These are phyloP conservation scores for Rhizomucor pusillus DNA, from an alignment of 371 early-diverging fungal species.

Conservation along the genomic window DNA sequence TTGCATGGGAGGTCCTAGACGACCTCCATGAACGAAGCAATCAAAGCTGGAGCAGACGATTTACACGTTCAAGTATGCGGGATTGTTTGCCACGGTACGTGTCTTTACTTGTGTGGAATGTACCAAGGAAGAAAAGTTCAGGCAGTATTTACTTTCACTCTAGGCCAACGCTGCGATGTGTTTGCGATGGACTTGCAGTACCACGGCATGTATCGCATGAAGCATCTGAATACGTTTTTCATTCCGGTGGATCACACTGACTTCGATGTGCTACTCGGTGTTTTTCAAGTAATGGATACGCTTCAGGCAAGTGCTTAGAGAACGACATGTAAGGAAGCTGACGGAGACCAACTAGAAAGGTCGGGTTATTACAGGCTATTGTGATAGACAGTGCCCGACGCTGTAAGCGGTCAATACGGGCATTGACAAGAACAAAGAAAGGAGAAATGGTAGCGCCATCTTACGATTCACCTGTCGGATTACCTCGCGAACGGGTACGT, in stretches of 20 bases:
- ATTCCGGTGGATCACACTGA: not conserved
- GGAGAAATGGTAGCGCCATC: not conserved
- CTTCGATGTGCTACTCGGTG: not conserved
- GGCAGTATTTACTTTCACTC: too few relatives aligned
- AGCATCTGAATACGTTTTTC: not conserved
- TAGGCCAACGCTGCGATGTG: not conserved
- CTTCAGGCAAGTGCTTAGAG: not conserved
- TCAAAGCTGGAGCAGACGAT: constrained; percentile 4
- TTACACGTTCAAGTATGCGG: constrained; percentile 4
- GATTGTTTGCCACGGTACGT: constrained; percentile 6
- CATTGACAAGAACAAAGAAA: not conserved
- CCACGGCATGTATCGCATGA: not conserved
- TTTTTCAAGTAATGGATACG: not conserved
- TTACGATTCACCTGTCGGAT: not conserved
- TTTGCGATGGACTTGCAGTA: not conserved
- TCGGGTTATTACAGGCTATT: not conserved
- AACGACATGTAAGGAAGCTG: too few relatives aligned
- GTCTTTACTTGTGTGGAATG: too few relatives aligned
- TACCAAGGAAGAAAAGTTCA: too few relatives aligned
- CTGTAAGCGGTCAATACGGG: not conserved
- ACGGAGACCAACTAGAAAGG: not conserved
- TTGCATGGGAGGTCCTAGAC: too few relatives aligned
- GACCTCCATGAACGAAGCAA: constrained; percentile 4
- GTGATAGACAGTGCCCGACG: not conserved
- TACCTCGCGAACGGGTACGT: not conserved